Base-by-base conservation (phyloP, 2,329 filamentous ascomycete species). In the Neofusicoccum ribis region DNA sequence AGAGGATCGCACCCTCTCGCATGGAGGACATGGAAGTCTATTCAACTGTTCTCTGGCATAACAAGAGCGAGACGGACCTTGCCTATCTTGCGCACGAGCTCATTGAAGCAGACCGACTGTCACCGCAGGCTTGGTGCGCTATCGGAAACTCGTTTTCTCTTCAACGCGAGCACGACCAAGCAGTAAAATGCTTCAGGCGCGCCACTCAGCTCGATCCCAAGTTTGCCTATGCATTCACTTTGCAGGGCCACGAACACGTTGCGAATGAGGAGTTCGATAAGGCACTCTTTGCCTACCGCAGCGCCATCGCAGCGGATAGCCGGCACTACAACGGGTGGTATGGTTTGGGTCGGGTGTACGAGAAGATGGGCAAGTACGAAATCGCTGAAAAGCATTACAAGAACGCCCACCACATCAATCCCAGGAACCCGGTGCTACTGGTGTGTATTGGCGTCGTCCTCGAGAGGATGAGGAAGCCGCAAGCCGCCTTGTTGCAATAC, bases 271-370 rank as follows among this genome's bases (percentile, higher is more conserved):
- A 99, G 76, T 97, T 95, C 73, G 94, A 98, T 75, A 97, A 97
- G 76, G 95, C 95, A 0, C 85, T 97, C 50, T 88, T 89, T 44
- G 90, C 92, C 1, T 99, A 97, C 77, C 88, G 96, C 39, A 87
- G 89, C 62, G 93, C 92, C 1, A 91, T 99, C 70, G 87, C 89
- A 50, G 92, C 92, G 0, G 93, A 99, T 73, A 88, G 86, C 64
- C 88, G 94, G 20, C 94, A 97, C 75, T 99, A 98, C 81, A 97
- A 97, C 74, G 95, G 94, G n/a, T 98, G 96, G 86, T 99, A 98
- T 76, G 95, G 95, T 20, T 78, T 89, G n/a, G 87, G 86, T 7
- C 84, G 81, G 41, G 93, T 97, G 1, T 95, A 94, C 72, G 92
- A 96, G 77, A 94, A 93, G 73, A 86, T 96, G 72, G 93, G 93